These are phyloP conservation scores for Marasmius tenuissimus DNA, from an alignment of 1,284 basidiomycete species.

Conservation along the genomic window DNA sequence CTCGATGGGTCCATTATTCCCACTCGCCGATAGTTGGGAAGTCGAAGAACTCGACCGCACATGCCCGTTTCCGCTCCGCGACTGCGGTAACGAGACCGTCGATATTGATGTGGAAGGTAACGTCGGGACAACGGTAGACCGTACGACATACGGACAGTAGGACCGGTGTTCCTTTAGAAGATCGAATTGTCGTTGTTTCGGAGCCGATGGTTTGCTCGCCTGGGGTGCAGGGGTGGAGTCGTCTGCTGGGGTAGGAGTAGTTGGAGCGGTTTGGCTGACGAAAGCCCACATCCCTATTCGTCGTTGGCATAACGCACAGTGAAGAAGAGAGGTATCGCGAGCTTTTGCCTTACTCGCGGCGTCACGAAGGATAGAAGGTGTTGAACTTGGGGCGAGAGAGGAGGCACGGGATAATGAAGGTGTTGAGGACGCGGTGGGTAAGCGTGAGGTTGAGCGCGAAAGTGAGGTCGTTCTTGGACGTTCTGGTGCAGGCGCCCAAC, in stretches of 20 bases:
- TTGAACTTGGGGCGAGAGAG: constrained; percentile 34
- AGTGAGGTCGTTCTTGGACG: constrained; percentile 36
- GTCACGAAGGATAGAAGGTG: constrained; percentile 16
- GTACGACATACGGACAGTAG: constrained; percentile 77
- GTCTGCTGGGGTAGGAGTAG: constrained; percentile 5
- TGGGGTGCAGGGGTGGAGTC: constrained; percentile 14
- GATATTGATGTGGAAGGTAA: constrained; percentile 20
- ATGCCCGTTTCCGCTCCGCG: constrained; percentile 14
- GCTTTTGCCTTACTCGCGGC: constrained; percentile 20
- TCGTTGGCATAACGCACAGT: constrained; percentile 71
- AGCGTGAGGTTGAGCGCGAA: constrained; percentile 39
- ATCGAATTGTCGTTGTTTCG: constrained; percentile 59
- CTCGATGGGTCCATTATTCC: constrained; percentile 42
- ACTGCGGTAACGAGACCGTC: constrained; percentile 5
- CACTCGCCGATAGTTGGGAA: constrained; percentile 23
- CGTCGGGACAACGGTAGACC: constrained; percentile 62
- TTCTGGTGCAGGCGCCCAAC: constrained; percentile 61
- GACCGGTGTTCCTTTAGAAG: constrained; percentile 76
- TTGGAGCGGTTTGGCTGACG: constrained; percentile 26
- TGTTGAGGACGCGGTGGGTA: constrained; percentile 35
- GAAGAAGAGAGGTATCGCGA: constrained; percentile 52
- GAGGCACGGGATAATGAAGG: constrained; percentile 46
- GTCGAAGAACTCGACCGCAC: constrained; percentile 29
- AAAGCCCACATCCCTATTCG: constrained; percentile 79
- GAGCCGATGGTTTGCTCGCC: constrained; percentile 19